Base-by-base conservation (phyloP, 768 basidiomycete species). In the Psilocybe azurescens region DNA sequence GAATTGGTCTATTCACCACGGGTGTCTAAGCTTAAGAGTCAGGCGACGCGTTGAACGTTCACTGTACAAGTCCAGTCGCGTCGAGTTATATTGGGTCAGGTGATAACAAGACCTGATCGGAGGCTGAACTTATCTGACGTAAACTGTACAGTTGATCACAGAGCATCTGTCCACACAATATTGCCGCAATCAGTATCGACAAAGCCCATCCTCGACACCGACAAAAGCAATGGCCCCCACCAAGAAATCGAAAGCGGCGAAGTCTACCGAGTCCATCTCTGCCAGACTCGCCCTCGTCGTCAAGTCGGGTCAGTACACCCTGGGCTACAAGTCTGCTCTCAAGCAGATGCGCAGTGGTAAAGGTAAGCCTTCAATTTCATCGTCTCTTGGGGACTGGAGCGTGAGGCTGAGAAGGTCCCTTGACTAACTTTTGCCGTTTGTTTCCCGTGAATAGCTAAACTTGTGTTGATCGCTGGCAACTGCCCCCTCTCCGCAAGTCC, bases 331-430 rank as follows among this genome's bases (percentile, higher is more conserved):
- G 82, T 94, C 94, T 65, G 94, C 96, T 56, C 84, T 99, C 73
- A 98, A 99, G 87, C 90, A 94, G 81, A 97, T 99, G 93, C 92
- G 97, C 75, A 91, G 79, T 66, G 96, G 97, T 76, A 97, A 97
- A 86, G 94, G 97, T 98, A 78, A 85, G 95, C 72, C 2, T 57
- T 57, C 58, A 61, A 24, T 58, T 48, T 72, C 65, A 70, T 78
- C 77, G 77, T 84, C 81, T 85, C 85, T 81, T 83, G 87, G 92
- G 93, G 94, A 88, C 94, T 94, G 94, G 94, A 95, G 94, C 94
- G 82, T 86, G 83, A 90, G 85, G 95, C 94, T 95, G 94, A 95
- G 95, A 96, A 97, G 94, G 94, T 94, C 92, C 93, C 91, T 91
- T 79, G 78, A 80, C 92, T 94, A 75, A 94, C 79, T 11, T 29